Percentiles rank a stretch among this genome's conserved stretches.
Conservation (phyloP, 306 rosid genomes). For the Geum urbanum region DNA sequence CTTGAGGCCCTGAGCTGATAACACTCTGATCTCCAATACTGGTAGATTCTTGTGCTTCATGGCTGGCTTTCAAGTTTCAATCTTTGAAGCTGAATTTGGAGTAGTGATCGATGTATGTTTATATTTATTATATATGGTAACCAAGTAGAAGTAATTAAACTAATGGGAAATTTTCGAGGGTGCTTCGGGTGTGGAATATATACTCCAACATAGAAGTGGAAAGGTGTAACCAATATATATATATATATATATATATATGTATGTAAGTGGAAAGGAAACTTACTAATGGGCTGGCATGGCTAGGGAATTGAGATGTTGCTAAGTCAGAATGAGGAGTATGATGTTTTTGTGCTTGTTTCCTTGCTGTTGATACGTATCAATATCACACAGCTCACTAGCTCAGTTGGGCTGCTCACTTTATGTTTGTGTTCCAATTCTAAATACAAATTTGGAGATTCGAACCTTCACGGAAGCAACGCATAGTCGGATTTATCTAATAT, state of each 20-base stretch:
- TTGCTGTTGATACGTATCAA: background rate
- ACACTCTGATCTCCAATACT: slow-evolving; percentile 42
- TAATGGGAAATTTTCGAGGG: slow-evolving; percentile 10
- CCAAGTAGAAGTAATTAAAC: background rate
- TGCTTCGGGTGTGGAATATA: slow-evolving; percentile 17
- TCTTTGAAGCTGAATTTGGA: background rate
- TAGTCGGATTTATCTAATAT: too few relatives aligned
- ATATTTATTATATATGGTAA: background rate
- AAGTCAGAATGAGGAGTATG: background rate
- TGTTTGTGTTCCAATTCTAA: background rate
- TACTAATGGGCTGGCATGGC: background rate
- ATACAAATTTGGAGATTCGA: background rate
- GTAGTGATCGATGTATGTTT: background rate
- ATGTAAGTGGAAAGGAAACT: background rate
- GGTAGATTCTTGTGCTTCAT: slow-evolving; percentile 11
- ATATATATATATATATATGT: too few relatives aligned
- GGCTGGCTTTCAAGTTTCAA: background rate
- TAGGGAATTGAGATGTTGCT: background rate
- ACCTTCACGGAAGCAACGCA: background rate
- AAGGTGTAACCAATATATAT: too few relatives aligned
- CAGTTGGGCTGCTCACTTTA: too few relatives aligned
- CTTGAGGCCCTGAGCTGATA: slow-evolving; percentile 47
- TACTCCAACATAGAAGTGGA: background rate
- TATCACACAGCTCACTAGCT: too few relatives aligned
- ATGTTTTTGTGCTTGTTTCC: background rate